Evolutionary conservation across 1,284 basidiomycete genomes (phyloP).

Genomic region (Trametes versicolor): DNA sequence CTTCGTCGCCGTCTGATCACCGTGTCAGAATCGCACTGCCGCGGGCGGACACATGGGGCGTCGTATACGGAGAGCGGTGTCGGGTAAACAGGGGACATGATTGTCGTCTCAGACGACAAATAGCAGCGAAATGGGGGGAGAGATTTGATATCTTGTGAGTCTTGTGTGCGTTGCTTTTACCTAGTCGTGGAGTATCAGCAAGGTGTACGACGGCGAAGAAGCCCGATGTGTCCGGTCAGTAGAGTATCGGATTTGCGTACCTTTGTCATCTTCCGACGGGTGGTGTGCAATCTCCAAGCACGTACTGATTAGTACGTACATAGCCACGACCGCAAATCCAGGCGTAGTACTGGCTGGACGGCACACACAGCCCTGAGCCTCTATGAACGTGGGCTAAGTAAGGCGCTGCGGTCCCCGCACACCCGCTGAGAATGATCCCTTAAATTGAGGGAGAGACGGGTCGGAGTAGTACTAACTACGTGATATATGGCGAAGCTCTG

Average conservation of each 20-base stretch:
- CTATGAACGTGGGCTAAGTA: too few species aligned
- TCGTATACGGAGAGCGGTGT: neutral
- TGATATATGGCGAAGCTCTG: too few species aligned
- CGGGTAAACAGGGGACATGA: neutral
- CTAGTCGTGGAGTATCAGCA: neutral
- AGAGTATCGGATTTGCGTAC: neutral
- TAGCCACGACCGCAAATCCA: too few species aligned
- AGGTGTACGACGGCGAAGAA: neutral
- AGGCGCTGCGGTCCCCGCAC: too few species aligned
- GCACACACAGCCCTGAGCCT: too few species aligned
- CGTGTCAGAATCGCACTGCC: neutral
- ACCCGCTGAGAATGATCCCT: too few species aligned
- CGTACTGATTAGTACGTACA: too few species aligned
- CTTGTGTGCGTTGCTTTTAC: neutral
- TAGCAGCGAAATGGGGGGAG: neutral
- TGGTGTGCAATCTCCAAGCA: too few species aligned
- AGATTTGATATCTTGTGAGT: too few species aligned
- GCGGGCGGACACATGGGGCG: neutral
- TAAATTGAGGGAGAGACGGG: too few species aligned
- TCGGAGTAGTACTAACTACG: too few species aligned
- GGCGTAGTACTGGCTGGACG: too few species aligned
- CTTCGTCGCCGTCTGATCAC: neutral
- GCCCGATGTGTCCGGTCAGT: neutral
- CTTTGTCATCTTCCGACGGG: conserved; percentile 1
- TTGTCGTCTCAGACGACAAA: neutral